phyloP scores from a whole-genome alignment of 371 early-diverging fungal genomes.

The Apophysomyces trapeziformis region DNA sequence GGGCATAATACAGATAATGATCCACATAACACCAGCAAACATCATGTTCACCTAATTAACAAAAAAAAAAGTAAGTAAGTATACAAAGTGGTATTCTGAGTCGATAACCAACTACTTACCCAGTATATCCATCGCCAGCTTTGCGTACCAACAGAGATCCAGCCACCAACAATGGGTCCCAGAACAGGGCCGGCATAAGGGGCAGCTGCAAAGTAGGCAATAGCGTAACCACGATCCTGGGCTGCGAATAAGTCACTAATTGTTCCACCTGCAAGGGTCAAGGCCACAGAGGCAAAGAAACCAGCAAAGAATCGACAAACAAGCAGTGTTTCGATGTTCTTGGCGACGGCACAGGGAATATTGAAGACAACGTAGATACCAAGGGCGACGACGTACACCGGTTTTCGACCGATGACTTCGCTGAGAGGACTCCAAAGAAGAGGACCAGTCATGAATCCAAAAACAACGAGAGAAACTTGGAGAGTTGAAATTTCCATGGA shows the following conservation, averaged over 20 bases:
- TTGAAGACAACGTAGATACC: slow-evolving; percentile 41
- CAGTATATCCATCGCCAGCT: slow-evolving; percentile 55
- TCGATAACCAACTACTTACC: slow-evolving; percentile 25
- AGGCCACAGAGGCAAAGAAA: slow-evolving; percentile 41
- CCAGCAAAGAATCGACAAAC: slow-evolving; percentile 51
- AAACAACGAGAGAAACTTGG: slow-evolving; percentile 53
- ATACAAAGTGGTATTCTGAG: background rate
- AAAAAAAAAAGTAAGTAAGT: background rate
- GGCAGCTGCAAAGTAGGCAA: slow-evolving; percentile 55
- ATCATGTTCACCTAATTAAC: slow-evolving; percentile 47
- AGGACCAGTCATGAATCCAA: slow-evolving; percentile 51
- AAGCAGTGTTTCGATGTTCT: slow-evolving; percentile 43
- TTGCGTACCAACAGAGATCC: slow-evolving; percentile 43
- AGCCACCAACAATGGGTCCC: slow-evolving; percentile 53
- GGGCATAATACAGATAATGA: slow-evolving; percentile 38
- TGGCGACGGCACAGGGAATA: slow-evolving; percentile 48
- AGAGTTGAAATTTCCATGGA: slow-evolving; percentile 40
- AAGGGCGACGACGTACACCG: slow-evolving; percentile 39
- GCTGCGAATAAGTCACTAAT: slow-evolving; percentile 45
- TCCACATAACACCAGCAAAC: slow-evolving; percentile 44
- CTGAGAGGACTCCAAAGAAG: slow-evolving; percentile 51
- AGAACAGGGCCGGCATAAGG: slow-evolving; percentile 52
- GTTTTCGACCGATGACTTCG: slow-evolving; percentile 47
- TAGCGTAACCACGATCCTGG: slow-evolving; percentile 44
- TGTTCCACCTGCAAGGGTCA: slow-evolving; percentile 48